Evolutionary conservation across 2,329 filamentous ascomycete genomes (phyloP).

Genomic region (Dactylonectria macrodidyma): DNA sequence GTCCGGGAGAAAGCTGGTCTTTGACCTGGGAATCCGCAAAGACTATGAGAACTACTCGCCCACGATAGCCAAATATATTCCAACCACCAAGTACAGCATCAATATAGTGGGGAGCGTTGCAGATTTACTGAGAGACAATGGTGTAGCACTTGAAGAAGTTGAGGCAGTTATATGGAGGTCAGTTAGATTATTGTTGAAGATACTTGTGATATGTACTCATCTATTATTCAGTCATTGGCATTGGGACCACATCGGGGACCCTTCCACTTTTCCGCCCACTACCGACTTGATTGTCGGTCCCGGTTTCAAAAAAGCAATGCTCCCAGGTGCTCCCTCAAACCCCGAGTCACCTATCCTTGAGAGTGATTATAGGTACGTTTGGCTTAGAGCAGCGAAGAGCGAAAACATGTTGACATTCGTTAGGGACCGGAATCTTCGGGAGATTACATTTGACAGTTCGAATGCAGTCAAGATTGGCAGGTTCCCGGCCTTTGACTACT

Average conservation of each 20-base stretch:
- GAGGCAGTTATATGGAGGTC: conserved; percentile 44
- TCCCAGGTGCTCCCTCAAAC: conserved; percentile 63
- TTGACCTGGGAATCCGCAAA: conserved; percentile 51
- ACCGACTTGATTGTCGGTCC: conserved; percentile 67
- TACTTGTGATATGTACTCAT: not conserved
- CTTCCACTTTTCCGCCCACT: conserved; percentile 59
- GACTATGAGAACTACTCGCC: conserved; percentile 48
- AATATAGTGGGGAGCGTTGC: conserved; percentile 45
- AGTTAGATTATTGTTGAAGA: not conserved
- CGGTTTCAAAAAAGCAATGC: conserved; percentile 61
- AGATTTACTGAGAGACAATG: conserved; percentile 36
- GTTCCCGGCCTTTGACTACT: conserved; percentile 58
- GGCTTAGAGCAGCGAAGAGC: too few relatives aligned
- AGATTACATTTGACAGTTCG: conserved; percentile 45
- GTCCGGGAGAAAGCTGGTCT: conserved; percentile 48
- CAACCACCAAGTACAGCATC: conserved; percentile 47
- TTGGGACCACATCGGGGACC: conserved; percentile 68
- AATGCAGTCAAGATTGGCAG: conserved; percentile 51
- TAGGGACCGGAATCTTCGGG: conserved; percentile 46
- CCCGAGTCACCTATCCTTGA: conserved; percentile 52
- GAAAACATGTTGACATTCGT: not conserved
- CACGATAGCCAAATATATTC: conserved; percentile 44
- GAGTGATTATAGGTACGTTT: conserved; percentile 51
- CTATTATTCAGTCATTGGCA: conserved; percentile 58
- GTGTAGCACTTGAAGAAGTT: conserved; percentile 21